A percentile compares a stretch with the other conserved stretches of the same genome.
Evolutionary conservation across 805 yeast genomes (phyloP).

Genomic region (Kregervanrija delftensis): DNA sequence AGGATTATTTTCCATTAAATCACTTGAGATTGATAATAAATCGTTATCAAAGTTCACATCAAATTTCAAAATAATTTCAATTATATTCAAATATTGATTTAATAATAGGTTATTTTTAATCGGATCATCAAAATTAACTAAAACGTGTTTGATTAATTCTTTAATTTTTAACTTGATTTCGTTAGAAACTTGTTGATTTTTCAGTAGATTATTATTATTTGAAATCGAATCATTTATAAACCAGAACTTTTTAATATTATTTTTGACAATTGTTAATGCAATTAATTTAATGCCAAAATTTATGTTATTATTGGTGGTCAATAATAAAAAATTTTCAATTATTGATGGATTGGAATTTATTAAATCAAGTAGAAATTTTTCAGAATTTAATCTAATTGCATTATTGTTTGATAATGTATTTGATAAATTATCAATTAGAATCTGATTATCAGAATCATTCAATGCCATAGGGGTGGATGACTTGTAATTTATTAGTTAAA

Average conservation of each 20-base stretch:
- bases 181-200: slow-evolving; percentile 22
- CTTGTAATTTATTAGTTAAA: too few species aligned
- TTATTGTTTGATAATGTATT: too few species aligned
- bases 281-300: slow-evolving; percentile 53
- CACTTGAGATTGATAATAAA: slow-evolving; percentile 38
- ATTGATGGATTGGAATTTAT: background rate
- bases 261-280: slow-evolving; percentile 79
- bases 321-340: slow-evolving; percentile 22
- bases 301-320: slow-evolving; percentile 32
- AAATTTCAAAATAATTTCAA: slow-evolving; percentile 44
- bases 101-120: slow-evolving; percentile 32
- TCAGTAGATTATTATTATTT: slow-evolving; percentile 11
- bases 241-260: slow-evolving; percentile 66
- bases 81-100: slow-evolving; percentile 51
- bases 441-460: too few species aligned
- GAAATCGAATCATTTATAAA: slow-evolving; percentile 20
- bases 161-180: slow-evolving; percentile 64
- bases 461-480: too few species aligned
- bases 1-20: slow-evolving; percentile 34
- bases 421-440: too few species aligned
- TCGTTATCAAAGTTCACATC: slow-evolving; percentile 46
- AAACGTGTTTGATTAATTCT: background rate
- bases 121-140: slow-evolving; percentile 13
- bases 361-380: background rate
- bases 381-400: background rate